Evolutionary conservation across 2,329 filamentous ascomycete genomes (phyloP), one percentile per base, ranked within the genome.

Genomic region (Phaeoacremonium minimum): DNA sequence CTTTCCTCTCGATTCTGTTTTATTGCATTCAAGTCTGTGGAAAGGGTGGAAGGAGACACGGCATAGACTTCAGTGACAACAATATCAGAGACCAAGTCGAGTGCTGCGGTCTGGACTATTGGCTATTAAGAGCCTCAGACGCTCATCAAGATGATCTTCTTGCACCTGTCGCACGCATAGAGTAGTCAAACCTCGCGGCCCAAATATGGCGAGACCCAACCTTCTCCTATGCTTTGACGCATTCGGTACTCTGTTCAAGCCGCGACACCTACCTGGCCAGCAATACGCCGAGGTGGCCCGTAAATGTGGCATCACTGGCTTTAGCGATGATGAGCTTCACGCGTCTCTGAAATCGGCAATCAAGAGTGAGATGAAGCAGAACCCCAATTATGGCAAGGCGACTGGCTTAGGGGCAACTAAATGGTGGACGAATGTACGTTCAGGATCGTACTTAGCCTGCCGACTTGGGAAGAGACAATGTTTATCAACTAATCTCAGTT

Each of bases 221-320:
- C 62, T 83, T 3, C 56, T 83, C 1, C 53, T 83, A 2, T 77
- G 75, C 41, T 75, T 83, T 36, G 79, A 84, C 51, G 79, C 78
- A 5, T 83, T 82, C 46, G 77, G 74, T n/a, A 84, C 79, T 1
- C 60, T 84, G 3, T 82, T 80, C 55, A 59, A 55, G 9, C 76
- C 77, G 0, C 68, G 60, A 33, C 47, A 50, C 8, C 58, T 73
- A 2, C 67, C 83, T 7, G 59, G 64, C 5, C 51, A 61, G 35
- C 73, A 80, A 46, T 84, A 84, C 51, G 65, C 57, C 26, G 55
- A 65, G 15, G 61, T 74, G 3, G 79, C 77, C 2, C 52, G 64
- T 14, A 55, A 63, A 35, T 64, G 72, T 49, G 76, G 77, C 4
- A 47, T 80, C 28, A 46, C 47, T 7, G 54, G 57, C 42, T 61